Conservation (phyloP, 805 yeast genomes). For the Ogataea corticis region DNA sequence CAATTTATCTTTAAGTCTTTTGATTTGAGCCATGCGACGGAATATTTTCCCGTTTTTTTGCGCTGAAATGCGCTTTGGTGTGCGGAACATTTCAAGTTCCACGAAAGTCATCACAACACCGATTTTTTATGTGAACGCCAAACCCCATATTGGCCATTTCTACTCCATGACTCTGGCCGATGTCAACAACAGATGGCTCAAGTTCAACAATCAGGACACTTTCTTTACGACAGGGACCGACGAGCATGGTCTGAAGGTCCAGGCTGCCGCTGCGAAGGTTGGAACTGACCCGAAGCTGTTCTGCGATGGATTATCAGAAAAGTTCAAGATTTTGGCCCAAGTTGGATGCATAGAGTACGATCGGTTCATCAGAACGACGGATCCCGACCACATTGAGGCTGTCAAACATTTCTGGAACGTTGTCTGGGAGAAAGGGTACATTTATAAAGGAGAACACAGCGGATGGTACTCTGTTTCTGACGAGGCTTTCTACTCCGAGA, state of each 20-base stretch:
- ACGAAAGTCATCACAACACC: slow-evolving; percentile 74
- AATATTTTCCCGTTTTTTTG: not conserved
- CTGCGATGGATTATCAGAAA: slow-evolving; percentile 67
- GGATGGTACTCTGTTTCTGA: slow-evolving; percentile 97
- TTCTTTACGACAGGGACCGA: slow-evolving; percentile 90
- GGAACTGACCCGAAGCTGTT: slow-evolving; percentile 58
- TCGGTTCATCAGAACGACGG: slow-evolving; percentile 90
- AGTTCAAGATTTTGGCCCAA: slow-evolving; percentile 66
- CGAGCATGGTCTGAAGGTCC: slow-evolving; percentile 94
- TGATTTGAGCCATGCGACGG: not conserved
- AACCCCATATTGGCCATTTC: slow-evolving; percentile 91
- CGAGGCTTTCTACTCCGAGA: slow-evolving; percentile 88
- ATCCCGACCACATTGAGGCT: slow-evolving; percentile 66
- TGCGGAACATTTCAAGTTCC: slow-evolving; percentile 10
- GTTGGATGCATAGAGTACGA: slow-evolving; percentile 58
- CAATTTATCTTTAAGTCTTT: too few species aligned
- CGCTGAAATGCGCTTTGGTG: not conserved
- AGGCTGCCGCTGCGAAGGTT: slow-evolving; percentile 69
- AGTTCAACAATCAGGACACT: slow-evolving; percentile 41
- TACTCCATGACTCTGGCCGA: slow-evolving; percentile 87
- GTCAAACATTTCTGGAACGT: slow-evolving; percentile 71
- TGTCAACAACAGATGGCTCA: slow-evolving; percentile 72
- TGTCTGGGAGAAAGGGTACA: slow-evolving; percentile 58
- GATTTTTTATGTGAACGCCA: slow-evolving; percentile 93
- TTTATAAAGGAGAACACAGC: slow-evolving; percentile 78